Percentiles rank a stretch among this genome's conserved stretches.
These are phyloP conservation scores for Zymoseptoria crescenta DNA, from an alignment of 2,329 filamentous ascomycete species.

Conservation along the genomic window DNA sequence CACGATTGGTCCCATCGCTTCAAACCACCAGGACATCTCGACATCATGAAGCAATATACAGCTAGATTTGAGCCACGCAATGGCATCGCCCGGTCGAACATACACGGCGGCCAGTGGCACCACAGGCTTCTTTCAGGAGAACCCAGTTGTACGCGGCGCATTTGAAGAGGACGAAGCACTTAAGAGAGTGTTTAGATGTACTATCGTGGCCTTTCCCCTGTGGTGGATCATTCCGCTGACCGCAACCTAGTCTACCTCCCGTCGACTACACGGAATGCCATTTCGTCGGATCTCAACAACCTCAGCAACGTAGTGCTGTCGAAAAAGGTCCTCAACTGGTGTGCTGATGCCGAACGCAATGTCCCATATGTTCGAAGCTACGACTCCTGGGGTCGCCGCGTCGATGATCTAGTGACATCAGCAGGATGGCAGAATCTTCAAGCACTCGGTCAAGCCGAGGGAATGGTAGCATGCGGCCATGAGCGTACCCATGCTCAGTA, in stretches of 20 bases:
- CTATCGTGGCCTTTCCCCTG: not conserved
- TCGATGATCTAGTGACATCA: constrained; percentile 53
- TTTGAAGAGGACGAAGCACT: constrained; percentile 11
- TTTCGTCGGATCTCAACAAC: constrained; percentile 5
- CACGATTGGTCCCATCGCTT: not conserved
- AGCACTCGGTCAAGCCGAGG: constrained; percentile 50
- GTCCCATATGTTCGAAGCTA: constrained; percentile 53
- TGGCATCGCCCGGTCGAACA: not conserved
- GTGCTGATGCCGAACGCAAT: constrained; percentile 59
- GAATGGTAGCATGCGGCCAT: constrained; percentile 55
- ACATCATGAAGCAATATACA: not conserved
- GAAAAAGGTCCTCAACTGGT: constrained; percentile 46
- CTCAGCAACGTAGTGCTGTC: constrained; percentile 49
- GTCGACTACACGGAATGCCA: not conserved
- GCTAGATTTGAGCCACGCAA: not conserved
- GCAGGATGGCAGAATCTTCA: constrained; percentile 61
- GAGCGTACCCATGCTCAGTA: constrained; percentile 45
- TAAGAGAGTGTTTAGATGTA: constrained; percentile 4
- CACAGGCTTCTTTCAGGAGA: constrained; percentile 14
- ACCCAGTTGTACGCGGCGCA: constrained; percentile 4
- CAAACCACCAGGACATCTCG: not conserved
- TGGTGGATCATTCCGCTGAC: not conserved
- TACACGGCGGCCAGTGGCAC: constrained; percentile 3
- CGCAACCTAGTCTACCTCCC: constrained; percentile 37
- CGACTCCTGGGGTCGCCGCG: constrained; percentile 55